These are phyloP conservation scores for Boletus sensibilis DNA, from an alignment of 768 basidiomycete genomes.

Conservation along the genomic window DNA sequence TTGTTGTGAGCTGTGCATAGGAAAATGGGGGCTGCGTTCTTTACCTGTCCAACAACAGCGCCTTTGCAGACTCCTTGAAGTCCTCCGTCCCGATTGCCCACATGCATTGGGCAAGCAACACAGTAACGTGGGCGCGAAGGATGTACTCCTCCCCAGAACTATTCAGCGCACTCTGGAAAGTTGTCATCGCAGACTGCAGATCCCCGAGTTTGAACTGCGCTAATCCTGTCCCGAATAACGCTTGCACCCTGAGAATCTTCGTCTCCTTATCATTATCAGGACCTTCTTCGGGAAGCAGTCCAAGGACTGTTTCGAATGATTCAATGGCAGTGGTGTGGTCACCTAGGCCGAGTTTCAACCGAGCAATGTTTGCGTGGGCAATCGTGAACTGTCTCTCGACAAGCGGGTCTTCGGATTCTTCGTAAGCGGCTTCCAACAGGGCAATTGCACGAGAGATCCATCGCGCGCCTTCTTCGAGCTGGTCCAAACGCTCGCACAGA, in stretches of 20 bases:
- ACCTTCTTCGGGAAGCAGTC: slow-evolving; percentile 57
- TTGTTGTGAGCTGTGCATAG: slow-evolving; percentile 14
- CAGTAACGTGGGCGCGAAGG: slow-evolving; percentile 65
- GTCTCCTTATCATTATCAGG: slow-evolving; percentile 35
- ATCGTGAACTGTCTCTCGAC: slow-evolving; percentile 80
- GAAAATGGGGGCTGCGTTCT: slow-evolving; percentile 19
- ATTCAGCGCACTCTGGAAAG: slow-evolving; percentile 67
- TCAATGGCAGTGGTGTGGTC: slow-evolving; percentile 62
- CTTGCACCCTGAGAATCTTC: slow-evolving; percentile 54
- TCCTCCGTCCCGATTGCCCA: slow-evolving; percentile 83
- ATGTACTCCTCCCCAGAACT: slow-evolving; percentile 46
- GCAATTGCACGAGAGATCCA: slow-evolving; percentile 61
- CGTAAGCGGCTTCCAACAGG: slow-evolving; percentile 84
- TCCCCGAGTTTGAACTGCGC: slow-evolving; percentile 66
- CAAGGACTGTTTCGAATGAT: slow-evolving; percentile 70
- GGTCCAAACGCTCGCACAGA: slow-evolving; percentile 81
- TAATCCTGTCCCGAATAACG: slow-evolving; percentile 69
- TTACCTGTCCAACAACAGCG: slow-evolving; percentile 79
- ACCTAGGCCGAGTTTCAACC: slow-evolving; percentile 61
- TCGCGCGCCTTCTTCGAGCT: slow-evolving; percentile 56
- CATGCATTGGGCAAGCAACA: slow-evolving; percentile 80
- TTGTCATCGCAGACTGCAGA: slow-evolving; percentile 57
- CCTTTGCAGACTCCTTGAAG: slow-evolving; percentile 72
- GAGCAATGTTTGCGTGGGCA: slow-evolving; percentile 79
- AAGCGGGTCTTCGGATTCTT: slow-evolving; percentile 75